Evolutionary conservation across 1,284 basidiomycete genomes (phyloP), one percentile per base, ranked within the genome.

Genomic region (Singerocomus rubriflavus): DNA sequence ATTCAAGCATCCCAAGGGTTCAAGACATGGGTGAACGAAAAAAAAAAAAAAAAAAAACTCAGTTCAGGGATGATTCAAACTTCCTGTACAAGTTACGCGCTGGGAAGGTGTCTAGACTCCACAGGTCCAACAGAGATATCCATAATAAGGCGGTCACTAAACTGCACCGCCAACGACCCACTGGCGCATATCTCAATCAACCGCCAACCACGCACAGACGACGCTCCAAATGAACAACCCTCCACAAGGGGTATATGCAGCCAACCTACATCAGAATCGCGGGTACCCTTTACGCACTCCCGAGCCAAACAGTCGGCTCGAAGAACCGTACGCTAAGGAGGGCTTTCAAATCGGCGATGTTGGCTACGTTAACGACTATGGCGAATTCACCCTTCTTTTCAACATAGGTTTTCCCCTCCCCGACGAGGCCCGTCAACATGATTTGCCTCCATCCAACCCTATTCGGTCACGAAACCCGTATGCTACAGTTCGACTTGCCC

Each of bases 331-430:
- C 5, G n/a, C 9, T 14, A 16, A 21, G 5, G 36, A 44, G 0
- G 54, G 54, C 4, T 36, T 53, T 6, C 45, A 38, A 25, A 56
- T 56, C 6, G 55, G 54, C 11, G 54, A 56, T 14, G 49, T 56
- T 7, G 54, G 54, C 12, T 33, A 44, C 30, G 36, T 43, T 11
- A 16, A 45, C 32, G 6, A 25, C 1, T 13, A 45, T 14, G 54
- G 54, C 3, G n/a, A n/a, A 33, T 48, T 55, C 10, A 25, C 9
- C 4, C 30, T 39, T 49, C 34, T 56, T 12, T 56, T 51, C 43
- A 57, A 57, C 1, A 43, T 57, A 25, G 13, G 36, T 12, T 36
- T 36, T 26, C 11, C 13, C 27, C 34, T 38, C 29, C 30, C 40
- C 40, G 25, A 40, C 11, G 17, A 42, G 2, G 1, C 21, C 21